Conservation (phyloP, 2,329 filamentous ascomycete species). For the Sporothrix euskadiensis region DNA sequence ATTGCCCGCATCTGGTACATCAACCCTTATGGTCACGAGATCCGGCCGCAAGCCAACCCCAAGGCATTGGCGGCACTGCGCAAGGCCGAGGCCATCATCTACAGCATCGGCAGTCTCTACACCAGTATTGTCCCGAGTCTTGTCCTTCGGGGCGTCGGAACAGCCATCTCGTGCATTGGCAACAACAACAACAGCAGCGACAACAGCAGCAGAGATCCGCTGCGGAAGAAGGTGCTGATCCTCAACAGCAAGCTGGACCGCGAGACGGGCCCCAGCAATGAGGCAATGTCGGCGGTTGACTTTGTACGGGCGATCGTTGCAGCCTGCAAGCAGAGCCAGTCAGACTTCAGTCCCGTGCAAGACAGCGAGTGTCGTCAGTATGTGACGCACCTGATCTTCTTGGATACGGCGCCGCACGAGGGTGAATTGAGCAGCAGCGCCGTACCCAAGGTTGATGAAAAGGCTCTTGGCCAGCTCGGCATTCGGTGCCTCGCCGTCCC, state of each 20-base stretch:
- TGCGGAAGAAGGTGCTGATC: constrained; percentile 73
- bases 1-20: constrained; percentile 94
- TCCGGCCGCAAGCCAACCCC: constrained; percentile 79
- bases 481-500: constrained; percentile 71
- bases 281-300: constrained; percentile 71
- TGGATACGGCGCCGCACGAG: constrained; percentile 56
- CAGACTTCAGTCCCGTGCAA: constrained; percentile 41
- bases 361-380: constrained; percentile 62
- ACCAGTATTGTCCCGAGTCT: constrained; percentile 84
- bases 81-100: constrained; percentile 69
- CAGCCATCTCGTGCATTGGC: constrained; percentile 54
- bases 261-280: constrained; percentile 71
- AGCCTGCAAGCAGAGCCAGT: constrained; percentile 69
- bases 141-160: constrained; percentile 72
- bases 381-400: constrained; percentile 80
- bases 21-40: constrained; percentile 97
- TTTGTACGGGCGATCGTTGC: constrained; percentile 79
- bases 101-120: constrained; percentile 92
- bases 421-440: constrained; percentile 44
- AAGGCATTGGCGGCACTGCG: constrained; percentile 71
- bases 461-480: constrained; percentile 63
- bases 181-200: constrained; percentile 26
- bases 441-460: constrained; percentile 65
- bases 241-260: constrained; percentile 82
- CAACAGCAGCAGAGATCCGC: not conserved